These are phyloP conservation scores for Hansenula lynferdii DNA, from an alignment of 1,139 yeast species.

Conservation along the genomic window DNA sequence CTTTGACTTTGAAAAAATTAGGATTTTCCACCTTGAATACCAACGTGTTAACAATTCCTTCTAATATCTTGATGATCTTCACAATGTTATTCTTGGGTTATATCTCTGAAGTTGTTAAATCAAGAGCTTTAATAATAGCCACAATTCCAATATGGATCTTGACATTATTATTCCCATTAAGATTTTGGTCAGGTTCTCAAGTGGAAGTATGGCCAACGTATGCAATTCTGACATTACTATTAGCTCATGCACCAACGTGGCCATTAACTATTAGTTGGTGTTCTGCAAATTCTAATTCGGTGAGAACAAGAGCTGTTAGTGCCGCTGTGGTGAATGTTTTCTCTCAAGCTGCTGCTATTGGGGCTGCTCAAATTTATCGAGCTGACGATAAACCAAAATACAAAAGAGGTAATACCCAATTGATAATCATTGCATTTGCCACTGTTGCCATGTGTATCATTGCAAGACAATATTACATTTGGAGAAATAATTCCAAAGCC, in stretches of 20 bases:
- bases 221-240: background rate
- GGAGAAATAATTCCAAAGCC: slow-evolving; percentile 42
- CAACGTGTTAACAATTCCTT: background rate
- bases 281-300: background rate
- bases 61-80: background rate
- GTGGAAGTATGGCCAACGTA: background rate
- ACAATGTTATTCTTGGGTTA: background rate
- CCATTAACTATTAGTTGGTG: background rate
- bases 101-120: background rate
- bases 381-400: slow-evolving; percentile 52
- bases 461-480: slow-evolving; percentile 37
- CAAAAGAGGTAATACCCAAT: slow-evolving; percentile 43
- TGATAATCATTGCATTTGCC: slow-evolving; percentile 31
- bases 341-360: slow-evolving; percentile 51
- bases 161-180: background rate
- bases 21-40: background rate
- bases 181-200: background rate
- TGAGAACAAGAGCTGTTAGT: background rate
- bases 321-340: slow-evolving; percentile 15
- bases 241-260: background rate
- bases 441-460: slow-evolving; percentile 12
- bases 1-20: background rate
- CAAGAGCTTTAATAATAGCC: background rate
- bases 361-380: slow-evolving; percentile 50
- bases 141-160: background rate